phyloP scores from a whole-genome alignment of 257 asterid genomes.

The Nicotiana tomentosiformis region DNA sequence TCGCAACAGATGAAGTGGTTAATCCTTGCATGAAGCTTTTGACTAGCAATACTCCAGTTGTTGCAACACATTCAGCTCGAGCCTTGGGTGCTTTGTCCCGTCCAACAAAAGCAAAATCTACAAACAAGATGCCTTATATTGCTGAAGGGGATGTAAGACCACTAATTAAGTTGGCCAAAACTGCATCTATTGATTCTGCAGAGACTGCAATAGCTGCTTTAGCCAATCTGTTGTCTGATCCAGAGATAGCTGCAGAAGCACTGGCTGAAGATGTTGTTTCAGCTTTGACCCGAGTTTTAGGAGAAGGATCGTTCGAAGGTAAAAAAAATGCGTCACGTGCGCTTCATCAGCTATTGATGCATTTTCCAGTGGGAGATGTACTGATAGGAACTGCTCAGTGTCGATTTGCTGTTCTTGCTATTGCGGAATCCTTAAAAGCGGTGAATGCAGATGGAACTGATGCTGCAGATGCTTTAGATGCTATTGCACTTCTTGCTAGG shows the following conservation, averaged over 20 bases:
- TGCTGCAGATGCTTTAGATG: slow-evolving; percentile 56
- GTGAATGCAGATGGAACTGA: slow-evolving; percentile 58
- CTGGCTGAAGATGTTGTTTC: slow-evolving; percentile 76
- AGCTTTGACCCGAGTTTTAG: slow-evolving; percentile 62
- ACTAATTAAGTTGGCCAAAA: slow-evolving; percentile 64
- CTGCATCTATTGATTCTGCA: slow-evolving; percentile 65
- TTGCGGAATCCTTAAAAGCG: slow-evolving; percentile 58
- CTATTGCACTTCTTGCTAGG: slow-evolving; percentile 46
- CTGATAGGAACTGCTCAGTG: slow-evolving; percentile 53
- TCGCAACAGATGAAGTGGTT: slow-evolving; percentile 63
- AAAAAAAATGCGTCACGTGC: slow-evolving; percentile 71
- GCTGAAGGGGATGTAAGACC: slow-evolving; percentile 67
- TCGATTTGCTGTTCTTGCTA: slow-evolving; percentile 56
- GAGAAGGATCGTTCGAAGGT: slow-evolving; percentile 71
- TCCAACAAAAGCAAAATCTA: slow-evolving; percentile 37
- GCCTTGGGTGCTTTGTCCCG: slow-evolving; percentile 73
- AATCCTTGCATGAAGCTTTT: slow-evolving; percentile 57
- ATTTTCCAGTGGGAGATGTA: slow-evolving; percentile 66
- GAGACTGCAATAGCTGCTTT: slow-evolving; percentile 75
- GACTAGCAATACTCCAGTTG: slow-evolving; percentile 53
- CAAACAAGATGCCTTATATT: slow-evolving; percentile 45
- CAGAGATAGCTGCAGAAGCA: slow-evolving; percentile 71
- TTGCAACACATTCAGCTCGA: slow-evolving; percentile 70
- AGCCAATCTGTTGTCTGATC: slow-evolving; percentile 67
- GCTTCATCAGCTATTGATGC: slow-evolving; percentile 64